phyloP scores from a whole-genome alignment of 139 green algal species.

The Cymbomonas tetramitiformis region DNA sequence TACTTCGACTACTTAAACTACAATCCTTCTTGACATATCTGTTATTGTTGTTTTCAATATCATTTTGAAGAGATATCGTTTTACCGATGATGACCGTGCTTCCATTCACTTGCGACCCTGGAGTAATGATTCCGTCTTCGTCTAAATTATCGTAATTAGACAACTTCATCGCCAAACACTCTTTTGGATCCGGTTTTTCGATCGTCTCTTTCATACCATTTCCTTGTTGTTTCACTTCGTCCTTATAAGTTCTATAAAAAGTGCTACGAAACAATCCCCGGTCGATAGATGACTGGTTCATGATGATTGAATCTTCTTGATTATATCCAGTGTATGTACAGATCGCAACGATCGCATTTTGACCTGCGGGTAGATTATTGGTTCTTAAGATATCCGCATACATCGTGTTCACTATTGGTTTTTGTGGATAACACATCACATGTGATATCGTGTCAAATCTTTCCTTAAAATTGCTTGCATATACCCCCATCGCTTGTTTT shows the following conservation, averaged over 20 bases:
- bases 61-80: too few species aligned
- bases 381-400: slow-evolving; percentile 85
- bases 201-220: slow-evolving; percentile 80
- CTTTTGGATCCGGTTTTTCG: slow-evolving; percentile 35
- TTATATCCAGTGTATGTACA: slow-evolving; percentile 81
- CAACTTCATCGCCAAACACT: background rate
- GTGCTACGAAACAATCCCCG: slow-evolving; percentile 93
- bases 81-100: too few species aligned
- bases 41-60: too few species aligned
- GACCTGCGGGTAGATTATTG: slow-evolving; percentile 85
- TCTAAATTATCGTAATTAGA: slow-evolving; percentile 55
- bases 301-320: slow-evolving; percentile 87
- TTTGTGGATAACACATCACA: slow-evolving; percentile 85
- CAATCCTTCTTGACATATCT: slow-evolving; percentile 86
- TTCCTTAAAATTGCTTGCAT: slow-evolving; percentile 83
- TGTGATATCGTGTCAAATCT: slow-evolving; percentile 94
- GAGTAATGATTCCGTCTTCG: slow-evolving; percentile 64
- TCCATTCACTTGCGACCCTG: slow-evolving; percentile 68
- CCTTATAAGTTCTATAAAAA: slow-evolving; percentile 43
- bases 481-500: slow-evolving; percentile 98
- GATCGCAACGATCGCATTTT: slow-evolving; percentile 93
- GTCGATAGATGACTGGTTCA: slow-evolving; percentile 90
- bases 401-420: slow-evolving; percentile 83
- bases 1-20: slow-evolving; percentile 60
- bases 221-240: slow-evolving; percentile 61